Evolutionary conservation across 2,329 filamentous ascomycete species (phyloP).

Genomic region (Hyphodiscus sp.): DNA sequence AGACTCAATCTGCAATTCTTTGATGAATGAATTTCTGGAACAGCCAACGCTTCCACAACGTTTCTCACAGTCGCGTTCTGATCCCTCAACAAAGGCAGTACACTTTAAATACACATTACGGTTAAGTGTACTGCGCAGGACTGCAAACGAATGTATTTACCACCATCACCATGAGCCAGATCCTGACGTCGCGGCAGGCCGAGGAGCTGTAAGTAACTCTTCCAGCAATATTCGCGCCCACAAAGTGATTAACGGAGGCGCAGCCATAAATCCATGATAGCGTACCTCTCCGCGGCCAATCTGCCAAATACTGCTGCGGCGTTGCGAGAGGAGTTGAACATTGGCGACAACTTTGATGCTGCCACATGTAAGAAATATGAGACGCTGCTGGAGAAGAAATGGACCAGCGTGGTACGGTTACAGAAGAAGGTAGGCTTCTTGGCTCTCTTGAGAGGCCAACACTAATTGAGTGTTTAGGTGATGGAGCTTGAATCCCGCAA

Average conservation of each 20-base stretch:
- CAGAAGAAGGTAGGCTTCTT: conserved; percentile 74
- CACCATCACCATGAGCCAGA: conserved; percentile 56
- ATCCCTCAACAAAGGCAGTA: too few relatives aligned
- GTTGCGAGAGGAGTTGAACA: conserved; percentile 68
- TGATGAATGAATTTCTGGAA: not conserved
- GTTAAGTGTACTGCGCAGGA: conserved; percentile 18
- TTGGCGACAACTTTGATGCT: conserved; percentile 66
- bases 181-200: conserved; percentile 73
- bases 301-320: conserved; percentile 63
- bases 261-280: conserved; percentile 90
- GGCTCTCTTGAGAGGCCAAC: not conserved
- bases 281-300: conserved; percentile 72
- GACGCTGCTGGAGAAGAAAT: conserved; percentile 92
- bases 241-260: not conserved
- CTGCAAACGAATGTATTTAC: conserved; percentile 20
- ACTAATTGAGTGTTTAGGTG: conserved; percentile 49
- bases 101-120: not conserved
- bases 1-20: conserved; percentile 5
- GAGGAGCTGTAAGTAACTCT: conserved; percentile 70
- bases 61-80: not conserved
- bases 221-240: not conserved
- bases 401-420: conserved; percentile 89
- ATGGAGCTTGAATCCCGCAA: conserved; percentile 84
- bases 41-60: not conserved
- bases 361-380: conserved; percentile 90